Evolutionary conservation across 2,329 filamentous ascomycete species (phyloP).

Genomic region (Falciphora oryzae): DNA sequence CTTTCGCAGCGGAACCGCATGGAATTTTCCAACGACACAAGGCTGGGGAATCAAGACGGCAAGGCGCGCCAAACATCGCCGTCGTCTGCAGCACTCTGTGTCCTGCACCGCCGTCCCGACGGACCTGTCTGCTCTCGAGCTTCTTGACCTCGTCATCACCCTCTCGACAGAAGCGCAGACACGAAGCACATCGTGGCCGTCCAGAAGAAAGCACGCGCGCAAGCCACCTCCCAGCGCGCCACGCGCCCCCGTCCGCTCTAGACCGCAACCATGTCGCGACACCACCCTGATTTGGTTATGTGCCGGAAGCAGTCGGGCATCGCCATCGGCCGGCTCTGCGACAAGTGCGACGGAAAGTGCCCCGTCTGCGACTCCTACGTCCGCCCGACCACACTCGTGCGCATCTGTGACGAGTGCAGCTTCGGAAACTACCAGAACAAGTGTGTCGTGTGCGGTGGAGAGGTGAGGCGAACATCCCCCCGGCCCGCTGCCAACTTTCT

Average conservation of each 20-base stretch:
- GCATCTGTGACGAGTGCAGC: constrained; percentile 98
- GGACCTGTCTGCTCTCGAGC: background rate
- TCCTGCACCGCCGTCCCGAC: background rate
- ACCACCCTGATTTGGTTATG: constrained; percentile 98
- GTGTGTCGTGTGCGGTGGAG: constrained; percentile 96
- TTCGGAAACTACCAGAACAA: constrained; percentile 99
- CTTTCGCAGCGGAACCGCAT: background rate
- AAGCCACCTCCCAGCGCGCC: background rate
- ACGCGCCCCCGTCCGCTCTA: background rate
- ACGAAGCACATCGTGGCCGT: background rate
- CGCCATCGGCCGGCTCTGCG: constrained; percentile 95
- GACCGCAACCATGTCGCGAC: constrained; percentile 65
- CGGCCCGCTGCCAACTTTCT: no score
- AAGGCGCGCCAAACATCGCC: background rate
- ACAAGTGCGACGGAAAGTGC: constrained; percentile 99
- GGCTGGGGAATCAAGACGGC: background rate
- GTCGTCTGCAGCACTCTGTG: background rate
- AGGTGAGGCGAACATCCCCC: constrained; percentile 30
- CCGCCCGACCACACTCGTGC: constrained; percentile 90
- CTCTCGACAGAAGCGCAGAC: background rate
- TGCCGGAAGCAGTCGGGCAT: constrained; percentile 98
- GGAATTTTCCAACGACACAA: background rate
- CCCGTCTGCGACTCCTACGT: constrained; percentile 99
- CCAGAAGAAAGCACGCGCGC: constrained; percentile 1
- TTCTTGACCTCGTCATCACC: background rate